Conservation (phyloP, 2,329 filamentous ascomycete genomes). For the Macrophomina tecta region DNA sequence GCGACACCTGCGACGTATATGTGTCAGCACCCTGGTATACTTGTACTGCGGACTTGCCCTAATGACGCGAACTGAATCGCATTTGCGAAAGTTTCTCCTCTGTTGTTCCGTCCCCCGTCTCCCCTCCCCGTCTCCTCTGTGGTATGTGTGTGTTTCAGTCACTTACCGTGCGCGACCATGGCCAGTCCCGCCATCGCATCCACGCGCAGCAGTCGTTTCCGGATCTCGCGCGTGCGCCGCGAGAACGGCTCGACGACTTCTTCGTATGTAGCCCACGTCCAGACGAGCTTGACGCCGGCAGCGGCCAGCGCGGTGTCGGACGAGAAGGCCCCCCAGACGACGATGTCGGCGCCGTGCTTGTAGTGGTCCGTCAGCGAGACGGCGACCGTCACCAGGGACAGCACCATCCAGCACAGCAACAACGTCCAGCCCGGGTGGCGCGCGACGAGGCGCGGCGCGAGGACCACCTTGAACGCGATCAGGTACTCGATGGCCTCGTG, state of each 20-base stretch:
- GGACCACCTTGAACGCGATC: conserved; percentile 29
- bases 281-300: conserved; percentile 27
- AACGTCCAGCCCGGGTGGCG: conserved; percentile 19
- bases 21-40: too few species aligned
- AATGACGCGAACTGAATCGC: too few species aligned
- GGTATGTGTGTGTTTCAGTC: too few species aligned
- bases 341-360: conserved; percentile 30
- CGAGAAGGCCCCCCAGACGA: conserved; percentile 29
- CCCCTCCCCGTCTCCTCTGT: too few species aligned
- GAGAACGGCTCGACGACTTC: not conserved
- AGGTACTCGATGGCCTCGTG: conserved; percentile 30
- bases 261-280: not conserved
- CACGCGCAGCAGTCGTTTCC: conserved; percentile 7
- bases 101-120: too few species aligned
- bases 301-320: conserved; percentile 29
- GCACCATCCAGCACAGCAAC: conserved; percentile 26
- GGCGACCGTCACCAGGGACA: conserved; percentile 26
- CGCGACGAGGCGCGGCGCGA: conserved; percentile 16
- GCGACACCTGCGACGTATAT: conserved; percentile 6
- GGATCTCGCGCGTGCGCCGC: not conserved
- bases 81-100: too few species aligned
- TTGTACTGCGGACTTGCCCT: too few species aligned
- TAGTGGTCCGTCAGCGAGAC: conserved; percentile 20
- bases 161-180: conserved; percentile 28
- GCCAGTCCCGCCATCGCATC: conserved; percentile 30